Base-by-base conservation (phyloP, 208 protist species). In the Angomonas desouzai region DNA sequence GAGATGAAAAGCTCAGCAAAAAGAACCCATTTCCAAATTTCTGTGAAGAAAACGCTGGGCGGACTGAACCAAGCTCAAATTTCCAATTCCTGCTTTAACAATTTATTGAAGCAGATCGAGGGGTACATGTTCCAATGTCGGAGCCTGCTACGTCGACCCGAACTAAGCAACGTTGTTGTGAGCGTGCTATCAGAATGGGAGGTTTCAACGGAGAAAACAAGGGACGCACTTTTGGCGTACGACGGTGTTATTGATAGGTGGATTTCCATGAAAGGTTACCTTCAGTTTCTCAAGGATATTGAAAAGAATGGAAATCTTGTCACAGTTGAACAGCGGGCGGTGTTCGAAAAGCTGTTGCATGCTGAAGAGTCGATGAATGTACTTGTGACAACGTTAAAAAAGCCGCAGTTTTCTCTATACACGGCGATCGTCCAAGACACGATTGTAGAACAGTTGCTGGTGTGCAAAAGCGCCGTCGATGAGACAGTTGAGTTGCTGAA, bases 371-470 rank as follows among this genome's bases (percentile, higher is more conserved):
- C 78, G 7, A 69, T 78, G 18, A 63, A 71, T 33, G 48, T 34
- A 0, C 48, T 91, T 1, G 57, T 77, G 63, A 64, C 72, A 6
- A 83, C 76, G 36, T 57, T 93, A 34, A 60, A 66, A 18, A 92
- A 89, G 64, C 74, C 83, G 23, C 87, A 96, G 64, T 92, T 86
- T 49, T 85, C 88, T 16, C 89, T 98, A 16, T 93, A 98, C 68
- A 86, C 74, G 4, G 88, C 98, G 25, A 89, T 94, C 28, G 77
- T 89, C 25, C 89, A 93, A 55, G 93, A 98, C 20, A 95, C 91
- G 18, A 72, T 99, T 16, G 74, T 87, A 34, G 92, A 98, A 18
- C 77, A 88, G 22, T 84, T 99, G 23, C 68, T 82, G 34, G 67
- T 81, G 2, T 89, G 85, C 7, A 87, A 96, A 62, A 72, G 87